A percentile compares a stretch with the other conserved stretches of the same genome.
Evolutionary conservation across 176 grass and related monocot species (phyloP).

Genomic region (Oryza glumipatula): DNA sequence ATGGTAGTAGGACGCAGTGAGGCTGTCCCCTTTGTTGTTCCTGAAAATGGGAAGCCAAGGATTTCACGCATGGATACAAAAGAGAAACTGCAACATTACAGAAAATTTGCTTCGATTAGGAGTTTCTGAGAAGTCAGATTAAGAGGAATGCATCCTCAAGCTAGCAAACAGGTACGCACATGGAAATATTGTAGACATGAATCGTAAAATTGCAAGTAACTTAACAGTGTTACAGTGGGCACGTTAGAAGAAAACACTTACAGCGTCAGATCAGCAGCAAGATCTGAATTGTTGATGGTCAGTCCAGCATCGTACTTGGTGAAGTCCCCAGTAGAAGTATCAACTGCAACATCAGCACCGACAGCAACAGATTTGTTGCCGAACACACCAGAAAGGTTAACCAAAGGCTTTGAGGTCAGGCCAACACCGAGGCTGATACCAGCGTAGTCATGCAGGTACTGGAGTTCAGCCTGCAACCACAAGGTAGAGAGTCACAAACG

Average conservation of each 20-base stretch:
- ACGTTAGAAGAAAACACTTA: constrained; percentile 45
- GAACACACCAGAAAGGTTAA: constrained; percentile 68
- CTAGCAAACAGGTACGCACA: background rate
- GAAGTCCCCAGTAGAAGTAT: constrained; percentile 56
- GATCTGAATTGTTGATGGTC: constrained; percentile 51
- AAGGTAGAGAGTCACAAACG: constrained; percentile 24
- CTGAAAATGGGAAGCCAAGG: constrained; percentile 27
- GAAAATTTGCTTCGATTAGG: background rate
- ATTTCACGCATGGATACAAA: background rate
- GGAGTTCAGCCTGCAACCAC: constrained; percentile 63
- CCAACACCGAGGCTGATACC: constrained; percentile 57
- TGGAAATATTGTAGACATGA: background rate
- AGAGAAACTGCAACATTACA: background rate
- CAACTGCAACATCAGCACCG: constrained; percentile 74
- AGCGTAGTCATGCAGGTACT: constrained; percentile 74
- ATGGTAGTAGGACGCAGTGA: constrained; percentile 56
- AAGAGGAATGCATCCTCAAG: background rate
- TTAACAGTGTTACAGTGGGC: background rate
- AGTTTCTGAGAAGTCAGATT: constrained; percentile 8
- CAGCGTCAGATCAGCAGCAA: constrained; percentile 60
- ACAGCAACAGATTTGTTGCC: constrained; percentile 58
- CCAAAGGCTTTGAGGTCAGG: constrained; percentile 61
- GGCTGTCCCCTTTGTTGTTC: constrained; percentile 70
- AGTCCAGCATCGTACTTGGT: constrained; percentile 69
- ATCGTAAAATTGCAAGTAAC: background rate